These are phyloP conservation scores for Lunularia cruciata DNA, from an alignment of 225 moss, liverwort and hornwort species.

Conservation along the genomic window DNA sequence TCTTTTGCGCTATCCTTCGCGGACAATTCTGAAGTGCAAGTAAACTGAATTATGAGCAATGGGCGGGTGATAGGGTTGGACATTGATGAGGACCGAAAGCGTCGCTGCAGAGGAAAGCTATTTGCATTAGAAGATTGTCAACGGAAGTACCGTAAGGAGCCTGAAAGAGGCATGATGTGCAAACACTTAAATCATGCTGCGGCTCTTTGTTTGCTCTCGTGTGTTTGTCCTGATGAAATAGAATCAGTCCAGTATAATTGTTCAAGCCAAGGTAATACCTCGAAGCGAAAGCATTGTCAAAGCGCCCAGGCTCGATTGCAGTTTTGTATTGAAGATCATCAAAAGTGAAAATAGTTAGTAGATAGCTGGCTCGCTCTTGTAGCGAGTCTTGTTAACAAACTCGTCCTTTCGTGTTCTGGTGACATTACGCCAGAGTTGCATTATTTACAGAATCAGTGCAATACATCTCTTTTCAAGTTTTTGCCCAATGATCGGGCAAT, in stretches of 20 bases:
- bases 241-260: conserved; percentile 46
- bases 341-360: conserved; percentile 30
- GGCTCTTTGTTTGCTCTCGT: conserved; percentile 52
- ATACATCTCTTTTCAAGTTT: too few relatives aligned
- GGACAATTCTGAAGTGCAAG: too few relatives aligned
- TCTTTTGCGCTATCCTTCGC: too few relatives aligned
- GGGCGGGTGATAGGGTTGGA: conserved; percentile 23
- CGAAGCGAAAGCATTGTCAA: conserved; percentile 43
- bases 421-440: too few relatives aligned
- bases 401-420: too few relatives aligned
- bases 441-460: too few relatives aligned
- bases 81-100: conserved; percentile 38
- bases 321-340: conserved; percentile 40
- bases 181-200: conserved; percentile 53
- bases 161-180: conserved; percentile 56
- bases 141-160: conserved; percentile 51
- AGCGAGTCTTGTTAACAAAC: too few relatives aligned
- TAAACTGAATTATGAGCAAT: conserved; percentile 18
- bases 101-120: conserved; percentile 43
- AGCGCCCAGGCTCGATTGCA: conserved; percentile 35
- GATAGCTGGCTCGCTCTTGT: too few relatives aligned
- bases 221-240: conserved; percentile 47
- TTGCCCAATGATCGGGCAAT: too few relatives aligned
- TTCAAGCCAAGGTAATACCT: conserved; percentile 39
- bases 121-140: conserved; percentile 53